Percentiles rank a stretch among this genome's conserved stretches.
These are phyloP conservation scores for Globisporangium apiculatum DNA, from an alignment of 352 stramenopile species.

Conservation along the genomic window DNA sequence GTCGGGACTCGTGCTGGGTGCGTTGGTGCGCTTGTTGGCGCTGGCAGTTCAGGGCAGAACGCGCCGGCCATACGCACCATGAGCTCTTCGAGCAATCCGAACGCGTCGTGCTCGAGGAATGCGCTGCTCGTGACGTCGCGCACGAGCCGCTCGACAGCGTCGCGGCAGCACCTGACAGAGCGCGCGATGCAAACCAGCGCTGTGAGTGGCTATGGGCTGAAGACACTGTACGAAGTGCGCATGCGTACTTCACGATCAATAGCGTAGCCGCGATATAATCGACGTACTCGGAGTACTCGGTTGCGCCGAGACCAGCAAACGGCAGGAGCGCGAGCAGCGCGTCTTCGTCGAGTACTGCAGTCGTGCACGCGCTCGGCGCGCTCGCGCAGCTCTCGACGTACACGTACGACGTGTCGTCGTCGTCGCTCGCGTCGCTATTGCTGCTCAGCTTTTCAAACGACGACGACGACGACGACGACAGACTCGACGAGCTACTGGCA, in stretches of 20 bases:
- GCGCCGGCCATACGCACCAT: constrained; percentile 72
- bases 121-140: constrained; percentile 31
- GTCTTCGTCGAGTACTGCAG: constrained; percentile 19
- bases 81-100: constrained; percentile 52
- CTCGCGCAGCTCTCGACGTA: constrained; percentile 68
- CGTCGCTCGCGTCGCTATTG: constrained; percentile 21
- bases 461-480: constrained; percentile 1
- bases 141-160: constrained; percentile 46
- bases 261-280: too few species aligned
- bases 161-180: constrained; percentile 35
- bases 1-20: neutral
- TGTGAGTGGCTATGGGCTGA: neutral
- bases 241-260: neutral
- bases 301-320: constrained; percentile 28
- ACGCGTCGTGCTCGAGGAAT: constrained; percentile 66
- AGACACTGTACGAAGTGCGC: neutral
- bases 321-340: constrained; percentile 34
- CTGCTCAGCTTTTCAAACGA: constrained; percentile 19
- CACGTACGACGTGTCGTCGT: constrained; percentile 58
- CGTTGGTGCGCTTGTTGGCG: constrained; percentile 3
- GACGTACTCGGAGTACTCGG: constrained; percentile 48
- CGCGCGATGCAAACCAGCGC: neutral
- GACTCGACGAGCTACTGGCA: constrained; percentile 2
- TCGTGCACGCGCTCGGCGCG: constrained; percentile 24
- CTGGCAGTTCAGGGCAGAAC: constrained; percentile 37